phyloP scores from a whole-genome alignment of 495 filamentous ascomycete genomes.

The Trichocladium antarcticum region DNA sequence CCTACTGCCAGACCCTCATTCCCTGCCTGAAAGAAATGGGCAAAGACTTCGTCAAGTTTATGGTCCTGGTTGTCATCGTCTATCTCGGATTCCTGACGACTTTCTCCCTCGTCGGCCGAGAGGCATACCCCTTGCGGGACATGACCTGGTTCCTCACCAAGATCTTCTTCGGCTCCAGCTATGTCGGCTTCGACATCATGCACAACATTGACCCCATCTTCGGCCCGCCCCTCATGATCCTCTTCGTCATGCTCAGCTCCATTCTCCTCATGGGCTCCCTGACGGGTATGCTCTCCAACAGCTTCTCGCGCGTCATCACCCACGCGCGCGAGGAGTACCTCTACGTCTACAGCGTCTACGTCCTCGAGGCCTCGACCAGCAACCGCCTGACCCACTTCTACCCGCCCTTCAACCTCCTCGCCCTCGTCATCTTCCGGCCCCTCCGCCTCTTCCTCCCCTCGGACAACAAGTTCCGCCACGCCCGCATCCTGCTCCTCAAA shows the following conservation, averaged over 20 bases:
- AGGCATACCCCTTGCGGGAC: conserved; percentile 55
- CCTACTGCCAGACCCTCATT: conserved; percentile 39
- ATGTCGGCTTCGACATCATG: conserved; percentile 63
- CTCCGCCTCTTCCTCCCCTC: conserved; percentile 65
- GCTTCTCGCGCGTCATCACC: conserved; percentile 65
- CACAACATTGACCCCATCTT: conserved; percentile 36
- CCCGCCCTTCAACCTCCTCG: conserved; percentile 66
- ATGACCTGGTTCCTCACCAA: conserved; percentile 85
- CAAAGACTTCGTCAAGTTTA: conserved; percentile 85
- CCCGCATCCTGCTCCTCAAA: conserved; percentile 69
- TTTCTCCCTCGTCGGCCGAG: conserved; percentile 77
- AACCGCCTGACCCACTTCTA: conserved; percentile 75
- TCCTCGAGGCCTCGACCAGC: conserved; percentile 67
- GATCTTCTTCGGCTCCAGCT: conserved; percentile 66
- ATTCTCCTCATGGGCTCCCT: conserved; percentile 84
- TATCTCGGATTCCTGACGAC: conserved; percentile 85
- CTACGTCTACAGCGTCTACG: conserved; percentile 67
- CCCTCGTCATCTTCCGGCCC: conserved; percentile 72
- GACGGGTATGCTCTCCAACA: conserved; percentile 86
- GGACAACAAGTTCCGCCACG: conserved; percentile 52
- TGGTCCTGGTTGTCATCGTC: conserved; percentile 73
- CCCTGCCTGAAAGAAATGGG: conserved; percentile 90
- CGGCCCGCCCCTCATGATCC: conserved; percentile 60
- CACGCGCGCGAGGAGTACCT: conserved; percentile 71
- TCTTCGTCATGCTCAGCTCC: conserved; percentile 80